Percentiles rank a stretch among this genome's conserved stretches.
Evolutionary conservation across 78 protist genomes (phyloP).

Genomic region (Planoprotostelium fungivorum): DNA sequence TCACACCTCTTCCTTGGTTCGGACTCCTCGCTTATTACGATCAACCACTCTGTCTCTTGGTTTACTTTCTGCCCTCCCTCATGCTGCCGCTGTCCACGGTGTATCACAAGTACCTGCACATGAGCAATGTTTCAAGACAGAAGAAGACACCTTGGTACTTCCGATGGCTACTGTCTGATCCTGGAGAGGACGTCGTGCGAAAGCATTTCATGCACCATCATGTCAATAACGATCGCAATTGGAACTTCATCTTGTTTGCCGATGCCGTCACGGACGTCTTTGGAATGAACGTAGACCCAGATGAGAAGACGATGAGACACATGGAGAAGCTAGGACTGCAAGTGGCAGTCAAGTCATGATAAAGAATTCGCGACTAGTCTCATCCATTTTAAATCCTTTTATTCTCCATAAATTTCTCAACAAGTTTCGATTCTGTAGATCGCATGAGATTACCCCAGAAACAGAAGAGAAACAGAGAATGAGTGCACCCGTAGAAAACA

Average conservation of each 20-base stretch:
- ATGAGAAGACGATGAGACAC: not conserved
- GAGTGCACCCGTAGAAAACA: no score
- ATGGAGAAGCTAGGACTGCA: not conserved
- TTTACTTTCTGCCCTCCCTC: not conserved
- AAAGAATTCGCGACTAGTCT: no score
- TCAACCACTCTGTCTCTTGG: not conserved
- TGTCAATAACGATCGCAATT: not conserved
- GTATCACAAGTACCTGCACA: not conserved
- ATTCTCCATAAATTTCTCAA: no score
- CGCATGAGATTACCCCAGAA: no score
- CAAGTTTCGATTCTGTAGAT: no score
- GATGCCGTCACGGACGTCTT: not conserved
- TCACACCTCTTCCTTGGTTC: conserved; percentile 1
- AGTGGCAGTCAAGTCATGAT: no score
- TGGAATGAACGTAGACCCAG: not conserved
- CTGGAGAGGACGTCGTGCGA: not conserved
- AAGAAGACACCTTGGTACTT: not conserved
- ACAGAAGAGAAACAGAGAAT: no score
- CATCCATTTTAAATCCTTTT: no score
- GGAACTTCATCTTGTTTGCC: not conserved
- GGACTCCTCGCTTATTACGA: not conserved
- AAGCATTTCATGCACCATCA: not conserved
- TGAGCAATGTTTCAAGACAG: not conserved
- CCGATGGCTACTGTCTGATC: not conserved
- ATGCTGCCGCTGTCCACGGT: not conserved